Conservation (phyloP, 179 eudicot species). For the Vitellaria paradoxa region DNA sequence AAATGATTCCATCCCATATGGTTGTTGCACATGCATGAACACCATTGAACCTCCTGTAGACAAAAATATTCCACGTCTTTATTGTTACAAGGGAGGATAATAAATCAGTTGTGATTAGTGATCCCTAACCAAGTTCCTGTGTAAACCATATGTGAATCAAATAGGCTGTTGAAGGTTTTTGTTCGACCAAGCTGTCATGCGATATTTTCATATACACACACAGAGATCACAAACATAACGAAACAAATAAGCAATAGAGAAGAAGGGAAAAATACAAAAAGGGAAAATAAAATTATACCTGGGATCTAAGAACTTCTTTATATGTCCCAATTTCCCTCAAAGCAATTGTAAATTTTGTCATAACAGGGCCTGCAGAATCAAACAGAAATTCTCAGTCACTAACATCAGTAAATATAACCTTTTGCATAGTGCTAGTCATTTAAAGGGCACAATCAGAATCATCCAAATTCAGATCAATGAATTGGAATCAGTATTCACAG, state of each 20-base stretch:
- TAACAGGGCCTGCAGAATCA: conserved; percentile 76
- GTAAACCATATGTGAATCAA: neutral
- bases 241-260: neutral
- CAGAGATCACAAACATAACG: neutral
- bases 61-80: neutral
- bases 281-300: conserved; percentile 40
- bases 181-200: neutral
- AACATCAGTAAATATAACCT: conserved; percentile 1
- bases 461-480: neutral
- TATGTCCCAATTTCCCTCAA: conserved; percentile 98
- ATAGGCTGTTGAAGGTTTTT: neutral
- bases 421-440: neutral
- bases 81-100: too few relatives aligned
- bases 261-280: neutral
- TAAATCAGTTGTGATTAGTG: neutral
- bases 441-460: conserved; percentile 4
- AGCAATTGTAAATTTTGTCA: conserved; percentile 98
- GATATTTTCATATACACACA: neutral
- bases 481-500: neutral
- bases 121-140: neutral
- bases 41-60: neutral
- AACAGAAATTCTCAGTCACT: conserved; percentile 11
- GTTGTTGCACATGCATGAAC: neutral
- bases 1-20: neutral
- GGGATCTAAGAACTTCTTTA: conserved; percentile 98